Evolutionary conservation across 208 protist species (phyloP).

Genomic region (Crithidia sp.): DNA sequence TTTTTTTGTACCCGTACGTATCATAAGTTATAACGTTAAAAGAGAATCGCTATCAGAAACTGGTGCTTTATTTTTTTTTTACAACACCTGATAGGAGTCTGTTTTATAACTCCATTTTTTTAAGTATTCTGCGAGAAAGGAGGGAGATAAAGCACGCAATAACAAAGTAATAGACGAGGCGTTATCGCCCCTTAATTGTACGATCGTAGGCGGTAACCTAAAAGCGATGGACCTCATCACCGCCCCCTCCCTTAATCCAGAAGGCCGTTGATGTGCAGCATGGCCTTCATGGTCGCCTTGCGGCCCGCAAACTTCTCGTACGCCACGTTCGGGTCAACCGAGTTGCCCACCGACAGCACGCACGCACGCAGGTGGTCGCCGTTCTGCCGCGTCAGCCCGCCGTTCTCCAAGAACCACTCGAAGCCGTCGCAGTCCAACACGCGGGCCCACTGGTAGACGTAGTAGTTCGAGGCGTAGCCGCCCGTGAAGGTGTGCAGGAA

Average conservation of each 20-base stretch:
- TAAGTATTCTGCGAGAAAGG: too few relatives aligned
- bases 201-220: background rate
- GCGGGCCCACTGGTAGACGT: slow-evolving; percentile 73
- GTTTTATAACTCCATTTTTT: too few relatives aligned
- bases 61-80: too few relatives aligned
- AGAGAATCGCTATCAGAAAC: too few relatives aligned
- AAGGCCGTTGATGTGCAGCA: slow-evolving; percentile 34
- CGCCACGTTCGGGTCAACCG: slow-evolving; percentile 45
- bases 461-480: slow-evolving; percentile 75
- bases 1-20: too few relatives aligned
- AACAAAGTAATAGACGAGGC: too few relatives aligned
- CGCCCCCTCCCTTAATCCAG: background rate
- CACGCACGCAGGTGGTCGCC: slow-evolving; percentile 69
- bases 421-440: slow-evolving; percentile 69
- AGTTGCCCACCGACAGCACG: slow-evolving; percentile 66
- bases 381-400: slow-evolving; percentile 51
- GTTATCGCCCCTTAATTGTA: too few relatives aligned
- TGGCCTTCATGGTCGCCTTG: slow-evolving; percentile 36
- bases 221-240: background rate
- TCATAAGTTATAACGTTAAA: too few relatives aligned
- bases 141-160: too few relatives aligned
- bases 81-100: too few relatives aligned
- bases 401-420: slow-evolving; percentile 67
- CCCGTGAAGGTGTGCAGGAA: slow-evolving; percentile 75
- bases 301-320: slow-evolving; percentile 45